Evolutionary conservation across 2,329 filamentous ascomycete genomes (phyloP).

Genomic region (Dactylellina parvicollis): DNA sequence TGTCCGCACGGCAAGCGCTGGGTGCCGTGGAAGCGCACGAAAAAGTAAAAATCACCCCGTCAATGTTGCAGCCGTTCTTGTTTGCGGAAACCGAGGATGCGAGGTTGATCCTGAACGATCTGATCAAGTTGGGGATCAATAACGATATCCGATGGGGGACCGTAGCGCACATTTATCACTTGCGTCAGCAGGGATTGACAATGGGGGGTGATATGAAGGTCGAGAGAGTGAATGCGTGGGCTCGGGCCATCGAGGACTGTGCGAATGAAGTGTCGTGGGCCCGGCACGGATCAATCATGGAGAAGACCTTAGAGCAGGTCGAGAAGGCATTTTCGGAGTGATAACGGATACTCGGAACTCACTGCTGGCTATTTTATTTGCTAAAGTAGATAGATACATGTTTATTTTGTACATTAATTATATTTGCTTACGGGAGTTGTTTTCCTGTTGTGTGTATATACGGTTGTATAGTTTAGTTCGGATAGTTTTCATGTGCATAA

Average conservation of each 20-base stretch:
- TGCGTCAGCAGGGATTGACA: neutral
- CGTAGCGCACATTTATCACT: constrained; percentile 3
- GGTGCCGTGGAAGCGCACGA: neutral
- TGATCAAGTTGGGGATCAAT: constrained; percentile 20
- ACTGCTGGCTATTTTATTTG: neutral
- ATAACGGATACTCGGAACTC: neutral
- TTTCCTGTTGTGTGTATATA: neutral
- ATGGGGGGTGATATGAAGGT: neutral
- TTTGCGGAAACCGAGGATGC: neutral
- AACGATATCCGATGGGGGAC: constrained; percentile 25
- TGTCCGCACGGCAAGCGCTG: constrained; percentile 9
- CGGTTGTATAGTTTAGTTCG: no score
- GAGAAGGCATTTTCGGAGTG: constrained; percentile 30
- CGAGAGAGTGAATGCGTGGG: constrained; percentile 15
- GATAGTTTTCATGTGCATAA: no score
- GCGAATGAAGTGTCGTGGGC: constrained; percentile 27
- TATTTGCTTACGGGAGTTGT: no score
- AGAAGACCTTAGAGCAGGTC: constrained; percentile 21
- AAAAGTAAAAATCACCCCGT: constrained; percentile 2
- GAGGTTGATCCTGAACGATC: neutral
- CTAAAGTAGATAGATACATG: neutral
- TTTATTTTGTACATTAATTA: neutral
- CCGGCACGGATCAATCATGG: constrained; percentile 14
- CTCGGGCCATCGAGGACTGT: constrained; percentile 30
- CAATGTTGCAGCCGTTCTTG: constrained; percentile 25